Percentiles rank a stretch among this genome's conserved stretches.
phyloP scores from a whole-genome alignment of 371 early-diverging fungal genomes.

The Neoconidiobolus thromboides region DNA sequence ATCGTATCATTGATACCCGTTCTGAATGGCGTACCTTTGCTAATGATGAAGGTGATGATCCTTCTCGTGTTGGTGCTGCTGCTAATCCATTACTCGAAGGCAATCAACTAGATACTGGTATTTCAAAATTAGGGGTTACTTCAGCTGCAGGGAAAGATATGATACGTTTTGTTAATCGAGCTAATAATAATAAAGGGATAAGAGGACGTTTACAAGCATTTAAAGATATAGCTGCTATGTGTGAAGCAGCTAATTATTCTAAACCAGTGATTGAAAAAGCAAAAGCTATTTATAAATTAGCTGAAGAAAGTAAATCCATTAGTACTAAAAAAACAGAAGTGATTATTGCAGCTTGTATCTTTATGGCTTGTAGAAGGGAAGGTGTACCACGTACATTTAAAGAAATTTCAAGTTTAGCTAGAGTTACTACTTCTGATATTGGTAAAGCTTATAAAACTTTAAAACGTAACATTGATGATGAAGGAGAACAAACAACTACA shows the following conservation, averaged over 20 bases:
- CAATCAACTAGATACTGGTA: constrained; percentile 79
- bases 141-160: constrained; percentile 48
- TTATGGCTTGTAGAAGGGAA: constrained; percentile 89
- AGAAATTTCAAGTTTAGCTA: constrained; percentile 88
- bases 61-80: constrained; percentile 96
- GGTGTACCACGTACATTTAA: constrained; percentile 90
- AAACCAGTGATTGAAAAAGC: constrained; percentile 82
- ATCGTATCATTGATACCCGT: constrained; percentile 95
- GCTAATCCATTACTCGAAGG: constrained; percentile 76
- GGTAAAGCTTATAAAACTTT: constrained; percentile 71
- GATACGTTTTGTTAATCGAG: constrained; percentile 54
- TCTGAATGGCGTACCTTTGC: constrained; percentile 99
- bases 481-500: constrained; percentile 38
- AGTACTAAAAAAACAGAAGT: constrained; percentile 82
- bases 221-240: constrained; percentile 81
- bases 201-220: constrained; percentile 74
- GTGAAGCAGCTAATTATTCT: constrained; percentile 74
- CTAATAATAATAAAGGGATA: constrained; percentile 48
- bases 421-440: constrained; percentile 83
- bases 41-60: constrained; percentile 91
- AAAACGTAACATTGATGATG: constrained; percentile 33
- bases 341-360: constrained; percentile 93
- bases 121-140: constrained; percentile 64
- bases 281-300: constrained; percentile 85
- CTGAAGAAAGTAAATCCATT: constrained; percentile 70